These are phyloP conservation scores for Cinchona pubescens DNA, from an alignment of 257 asterid genomes.

Conservation along the genomic window DNA sequence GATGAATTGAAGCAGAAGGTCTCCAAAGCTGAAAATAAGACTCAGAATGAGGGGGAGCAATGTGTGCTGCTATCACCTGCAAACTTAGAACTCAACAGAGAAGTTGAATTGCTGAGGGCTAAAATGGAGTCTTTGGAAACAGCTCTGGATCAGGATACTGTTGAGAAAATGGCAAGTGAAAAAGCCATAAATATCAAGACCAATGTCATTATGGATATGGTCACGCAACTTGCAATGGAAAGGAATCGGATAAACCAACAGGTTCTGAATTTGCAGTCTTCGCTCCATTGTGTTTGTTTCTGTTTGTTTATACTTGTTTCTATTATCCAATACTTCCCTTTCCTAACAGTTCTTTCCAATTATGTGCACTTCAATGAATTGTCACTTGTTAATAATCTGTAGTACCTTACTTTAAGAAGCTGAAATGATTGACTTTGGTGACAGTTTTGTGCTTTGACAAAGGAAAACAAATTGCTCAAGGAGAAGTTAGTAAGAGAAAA, in stretches of 20 bases:
- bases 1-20: constrained; percentile 88
- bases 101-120: constrained; percentile 45
- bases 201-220: constrained; percentile 60
- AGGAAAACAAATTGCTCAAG: constrained; percentile 65
- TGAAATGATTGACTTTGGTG: constrained; percentile 23
- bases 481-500: constrained; percentile 32
- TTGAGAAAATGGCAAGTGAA: constrained; percentile 54
- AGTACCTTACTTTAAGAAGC: background rate
- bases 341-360: background rate
- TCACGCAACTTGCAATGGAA: constrained; percentile 65
- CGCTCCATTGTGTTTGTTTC: background rate
- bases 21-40: constrained; percentile 56
- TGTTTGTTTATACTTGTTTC: background rate
- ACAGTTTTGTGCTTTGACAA: constrained; percentile 54
- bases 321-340: background rate
- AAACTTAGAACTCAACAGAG: constrained; percentile 58
- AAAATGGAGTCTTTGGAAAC: constrained; percentile 47
- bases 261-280: constrained; percentile 34
- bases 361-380: background rate
- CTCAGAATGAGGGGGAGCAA: constrained; percentile 60
- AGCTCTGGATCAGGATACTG: constrained; percentile 45
- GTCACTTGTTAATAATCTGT: background rate
- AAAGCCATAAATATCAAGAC: constrained; percentile 56
- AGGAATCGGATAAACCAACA: constrained; percentile 73
- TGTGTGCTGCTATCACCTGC: constrained; percentile 50